Evolutionary conservation across 192 early-diverging fungal species (phyloP), one percentile per base, ranked within the genome.

Genomic region (Phycomyces nitens): DNA sequence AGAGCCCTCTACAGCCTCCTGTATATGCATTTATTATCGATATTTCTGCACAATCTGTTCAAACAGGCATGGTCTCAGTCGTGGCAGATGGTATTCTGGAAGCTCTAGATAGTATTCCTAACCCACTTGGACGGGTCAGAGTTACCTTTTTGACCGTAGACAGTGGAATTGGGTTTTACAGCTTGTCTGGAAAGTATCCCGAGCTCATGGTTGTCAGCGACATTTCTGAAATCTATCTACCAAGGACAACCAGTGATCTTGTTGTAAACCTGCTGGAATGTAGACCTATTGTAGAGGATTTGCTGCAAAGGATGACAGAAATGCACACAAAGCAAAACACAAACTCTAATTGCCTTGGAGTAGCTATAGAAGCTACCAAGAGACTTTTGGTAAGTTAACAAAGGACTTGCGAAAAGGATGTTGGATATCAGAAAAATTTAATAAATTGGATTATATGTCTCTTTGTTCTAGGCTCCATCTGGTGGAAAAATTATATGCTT

Each of bases 141-240:
- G 81, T 94, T 15, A 90, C 80, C 4, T 88, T 94, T 43, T 84
- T 94, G 24, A 89, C 88, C 15, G 88, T 90, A 0, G 90, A 94
- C 62, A 71, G 80, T 58, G 58, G 82, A n/a, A 67, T 94, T 60
- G 89, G 93, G 52, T 94, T 88, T 61, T 94, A 89, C 77, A 89
- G 89, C 59, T 68, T 94, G 26, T 81, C 66, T 18, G 42, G 68
- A 3, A 64, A 71, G 16, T 60, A 78, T 23, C 50, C 80, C 0
- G 92, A 93, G 64, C 88, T 94, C 68, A 89, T 93, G 84, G 85
- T 92, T n/a, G 85, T 93, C 1, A 60, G 85, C 14, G 92, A 94
- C 57, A 67, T 92, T 1, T 90, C 92, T 16, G 92, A 93, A 7
- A 75, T 84, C 2, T 93, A 88, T 58, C 55, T 94, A 66, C 92